A percentile compares a stretch with the other conserved stretches of the same genome.
Conservation (phyloP, 768 basidiomycete species). For the Calocera viscosa region DNA sequence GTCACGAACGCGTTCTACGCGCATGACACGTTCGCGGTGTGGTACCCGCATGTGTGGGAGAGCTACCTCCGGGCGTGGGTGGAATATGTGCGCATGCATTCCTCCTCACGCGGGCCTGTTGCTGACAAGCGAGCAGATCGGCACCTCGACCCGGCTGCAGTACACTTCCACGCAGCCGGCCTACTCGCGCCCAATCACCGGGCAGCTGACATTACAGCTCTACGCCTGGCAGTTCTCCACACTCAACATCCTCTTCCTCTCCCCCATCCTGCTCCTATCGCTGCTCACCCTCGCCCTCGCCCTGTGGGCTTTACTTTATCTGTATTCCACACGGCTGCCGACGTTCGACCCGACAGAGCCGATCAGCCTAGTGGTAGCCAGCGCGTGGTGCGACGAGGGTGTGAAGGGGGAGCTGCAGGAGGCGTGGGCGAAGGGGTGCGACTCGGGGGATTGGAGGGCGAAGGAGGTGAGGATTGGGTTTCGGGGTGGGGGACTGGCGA, state of each 20-base stretch:
- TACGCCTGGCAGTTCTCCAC: neutral
- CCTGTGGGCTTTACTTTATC: neutral
- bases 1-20: neutral
- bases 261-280: neutral
- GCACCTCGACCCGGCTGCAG: neutral
- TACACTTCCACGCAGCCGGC: neutral
- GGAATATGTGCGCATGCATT: neutral
- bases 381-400: neutral
- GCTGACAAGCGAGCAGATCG: neutral
- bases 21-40: neutral
- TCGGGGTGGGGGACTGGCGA: neutral
- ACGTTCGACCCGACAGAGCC: neutral
- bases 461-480: neutral
- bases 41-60: conserved; percentile 2
- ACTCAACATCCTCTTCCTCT: neutral
- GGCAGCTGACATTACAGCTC: neutral
- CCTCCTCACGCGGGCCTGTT: neutral
- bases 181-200: neutral
- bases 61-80: neutral
- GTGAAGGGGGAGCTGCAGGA: neutral
- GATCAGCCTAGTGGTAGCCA: neutral
- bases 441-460: neutral
- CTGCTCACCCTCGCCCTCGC: neutral
- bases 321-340: neutral
- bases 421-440: neutral